Base-by-base conservation (phyloP, 129 eudicot genomes). In the Centella asiatica region DNA sequence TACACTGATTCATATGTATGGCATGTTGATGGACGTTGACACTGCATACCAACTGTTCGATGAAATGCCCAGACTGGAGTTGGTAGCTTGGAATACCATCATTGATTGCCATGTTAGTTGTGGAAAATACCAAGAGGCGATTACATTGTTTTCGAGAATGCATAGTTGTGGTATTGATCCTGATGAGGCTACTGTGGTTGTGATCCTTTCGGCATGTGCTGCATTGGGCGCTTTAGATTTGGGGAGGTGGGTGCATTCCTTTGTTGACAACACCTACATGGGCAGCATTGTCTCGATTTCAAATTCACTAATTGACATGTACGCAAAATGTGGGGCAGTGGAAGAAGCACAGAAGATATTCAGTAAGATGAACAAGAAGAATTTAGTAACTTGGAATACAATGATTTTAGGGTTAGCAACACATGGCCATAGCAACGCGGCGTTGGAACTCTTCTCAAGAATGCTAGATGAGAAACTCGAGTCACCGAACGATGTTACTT, bases 1-100 rank as follows among this genome's bases (percentile, higher is more conserved):
- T 46, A 65, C 81, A 3, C 26, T 82, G 67, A 66, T 78, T 34
- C 88, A 82, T 44, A 78, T 75, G 81, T 82, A 78, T 66, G 84
- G 88, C 32, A 61, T 54, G 72, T 28, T 72, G 25, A 65, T 44
- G 56, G 64, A 75, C 23, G 61, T 75, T 23, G 34, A 6, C 7
- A 61, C 62, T 28, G 84, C 88, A 6, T 62, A 64, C 39, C 64
- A 75, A 36, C n/a, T 82, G 88, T 82, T 82, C 6, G 84, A 69
- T 9, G 84, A 72, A 68, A 78, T 72, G 64, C 63, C 78, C 40
- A 17, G 5, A 2, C 58, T 60, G 56, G 73, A 72, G 22, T 26
- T 78, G 71, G 84, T 82, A 14, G 76, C 66, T 57, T 82, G 88
- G 88, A 78, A 82, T 36, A 69, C 74, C 18, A 59, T 78, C 13